Evolutionary conservation across 2,329 filamentous ascomycete species (phyloP).

Genomic region (Ascochyta lentis): DNA sequence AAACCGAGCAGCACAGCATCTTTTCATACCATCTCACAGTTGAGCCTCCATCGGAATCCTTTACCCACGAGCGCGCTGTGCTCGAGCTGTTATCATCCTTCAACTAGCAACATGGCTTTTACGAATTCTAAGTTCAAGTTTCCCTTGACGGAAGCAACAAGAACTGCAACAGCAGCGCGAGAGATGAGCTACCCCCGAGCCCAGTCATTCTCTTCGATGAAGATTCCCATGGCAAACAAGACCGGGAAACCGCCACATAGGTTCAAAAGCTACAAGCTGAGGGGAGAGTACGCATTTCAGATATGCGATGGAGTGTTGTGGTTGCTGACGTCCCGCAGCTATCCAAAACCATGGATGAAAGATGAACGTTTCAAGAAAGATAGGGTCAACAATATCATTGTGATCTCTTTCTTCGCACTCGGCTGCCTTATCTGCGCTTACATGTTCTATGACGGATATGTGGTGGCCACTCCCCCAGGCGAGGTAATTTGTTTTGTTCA

Average conservation of each 20-base stretch:
- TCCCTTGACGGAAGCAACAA: neutral
- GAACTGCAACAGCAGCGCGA: neutral
- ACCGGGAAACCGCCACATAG: neutral
- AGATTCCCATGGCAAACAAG: neutral
- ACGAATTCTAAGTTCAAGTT: neutral
- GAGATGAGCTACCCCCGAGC: neutral
- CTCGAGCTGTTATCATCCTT: neutral
- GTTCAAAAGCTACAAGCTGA: neutral
- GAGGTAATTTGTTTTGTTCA: neutral
- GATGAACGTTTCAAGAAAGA: neutral
- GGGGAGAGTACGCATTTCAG: neutral
- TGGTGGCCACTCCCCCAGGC: neutral
- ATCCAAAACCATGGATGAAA: conserved; percentile 1
- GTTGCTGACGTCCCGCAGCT: neutral
- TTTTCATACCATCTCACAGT: too few relatives aligned
- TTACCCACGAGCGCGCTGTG: too few relatives aligned
- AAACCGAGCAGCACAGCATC: neutral
- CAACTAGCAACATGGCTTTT: neutral
- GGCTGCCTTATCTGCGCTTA: neutral
- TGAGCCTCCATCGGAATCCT: too few relatives aligned
- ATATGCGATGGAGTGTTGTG: too few relatives aligned
- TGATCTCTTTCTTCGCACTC: neutral
- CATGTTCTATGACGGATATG: neutral
- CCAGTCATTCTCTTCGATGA: neutral
- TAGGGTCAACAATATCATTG: neutral